Evolutionary conservation across 2,329 filamentous ascomycete species (phyloP).

Genomic region (Exophiala dermatitidis): DNA sequence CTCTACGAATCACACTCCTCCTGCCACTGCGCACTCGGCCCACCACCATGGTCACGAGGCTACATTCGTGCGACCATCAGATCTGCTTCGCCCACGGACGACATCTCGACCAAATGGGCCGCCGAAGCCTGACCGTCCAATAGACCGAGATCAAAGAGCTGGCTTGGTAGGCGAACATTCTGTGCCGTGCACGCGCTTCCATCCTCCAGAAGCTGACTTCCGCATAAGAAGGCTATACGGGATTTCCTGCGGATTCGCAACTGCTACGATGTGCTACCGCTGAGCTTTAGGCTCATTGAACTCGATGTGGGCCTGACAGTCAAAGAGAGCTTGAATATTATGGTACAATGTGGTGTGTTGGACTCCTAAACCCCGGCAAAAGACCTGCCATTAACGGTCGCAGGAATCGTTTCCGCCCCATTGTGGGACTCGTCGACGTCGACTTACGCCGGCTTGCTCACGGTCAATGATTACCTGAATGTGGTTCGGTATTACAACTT

Average conservation of each 20-base stretch:
- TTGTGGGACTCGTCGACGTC: conserved; percentile 93
- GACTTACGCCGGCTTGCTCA: conserved; percentile 87
- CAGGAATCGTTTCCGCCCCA: conserved; percentile 94
- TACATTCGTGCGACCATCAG: conserved; percentile 44
- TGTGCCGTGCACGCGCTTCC: neutral
- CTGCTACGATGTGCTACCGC: conserved; percentile 93
- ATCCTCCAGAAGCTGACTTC: conserved; percentile 3
- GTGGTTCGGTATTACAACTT: conserved; percentile 99
- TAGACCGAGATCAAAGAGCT: conserved; percentile 45
- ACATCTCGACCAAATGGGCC: conserved; percentile 38
- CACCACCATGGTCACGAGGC: conserved; percentile 36
- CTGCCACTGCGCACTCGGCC: conserved; percentile 8
- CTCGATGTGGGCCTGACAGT: conserved; percentile 93
- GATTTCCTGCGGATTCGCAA: conserved; percentile 94
- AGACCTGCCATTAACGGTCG: conserved; percentile 21
- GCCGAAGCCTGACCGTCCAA: conserved; percentile 37
- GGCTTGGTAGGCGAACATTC: conserved; percentile 38
- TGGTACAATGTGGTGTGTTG: conserved; percentile 79
- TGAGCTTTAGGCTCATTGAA: conserved; percentile 91
- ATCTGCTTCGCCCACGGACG: conserved; percentile 39
- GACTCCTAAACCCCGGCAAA: conserved; percentile 7
- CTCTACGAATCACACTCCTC: conserved; percentile 10
- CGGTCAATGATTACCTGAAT: conserved; percentile 96
- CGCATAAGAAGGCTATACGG: conserved; percentile 70
- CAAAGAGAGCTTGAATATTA: conserved; percentile 91